These are phyloP conservation scores for Colletotrichum shisoi DNA, from an alignment of 2,329 filamentous ascomycete species.

Conservation along the genomic window DNA sequence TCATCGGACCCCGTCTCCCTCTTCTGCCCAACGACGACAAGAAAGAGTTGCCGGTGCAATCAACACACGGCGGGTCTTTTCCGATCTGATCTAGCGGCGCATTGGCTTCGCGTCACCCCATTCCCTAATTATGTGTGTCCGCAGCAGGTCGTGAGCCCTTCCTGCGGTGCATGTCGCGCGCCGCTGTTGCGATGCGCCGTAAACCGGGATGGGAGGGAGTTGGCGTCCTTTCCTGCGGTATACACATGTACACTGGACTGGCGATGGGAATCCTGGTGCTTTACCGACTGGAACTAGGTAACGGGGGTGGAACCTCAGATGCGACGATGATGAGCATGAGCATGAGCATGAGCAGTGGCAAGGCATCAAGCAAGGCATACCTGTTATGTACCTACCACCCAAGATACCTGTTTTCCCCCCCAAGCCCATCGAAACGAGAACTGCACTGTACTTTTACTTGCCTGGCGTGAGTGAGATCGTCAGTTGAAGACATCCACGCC, in stretches of 20 bases:
- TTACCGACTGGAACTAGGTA: background rate
- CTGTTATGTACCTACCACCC: background rate
- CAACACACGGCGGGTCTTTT: conserved; percentile 11
- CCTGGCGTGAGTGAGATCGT: conserved; percentile 10
- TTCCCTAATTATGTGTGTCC: background rate
- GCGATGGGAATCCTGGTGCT: background rate
- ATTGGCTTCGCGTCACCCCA: conserved; percentile 37
- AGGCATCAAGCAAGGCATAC: conserved; percentile 31
- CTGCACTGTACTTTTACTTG: background rate
- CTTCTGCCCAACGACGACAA: conserved; percentile 20
- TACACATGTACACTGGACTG: background rate
- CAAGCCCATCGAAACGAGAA: background rate
- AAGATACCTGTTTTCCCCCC: conserved; percentile 9
- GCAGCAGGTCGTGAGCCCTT: conserved; percentile 7
- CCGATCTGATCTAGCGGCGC: conserved; percentile 38
- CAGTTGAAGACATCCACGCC: conserved; percentile 34
- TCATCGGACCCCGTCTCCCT: conserved; percentile 13
- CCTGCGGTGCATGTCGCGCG: conserved; percentile 27
- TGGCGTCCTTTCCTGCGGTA: background rate
- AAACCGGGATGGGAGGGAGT: conserved; percentile 14
- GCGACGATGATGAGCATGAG: conserved; percentile 24
- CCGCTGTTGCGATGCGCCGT: conserved; percentile 14
- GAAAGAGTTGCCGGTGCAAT: conserved; percentile 6
- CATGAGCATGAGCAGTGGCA: conserved; percentile 26
- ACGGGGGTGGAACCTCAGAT: conserved; percentile 31